phyloP scores from a whole-genome alignment of 495 filamentous ascomycete genomes.

The Daldinia decipiens region DNA sequence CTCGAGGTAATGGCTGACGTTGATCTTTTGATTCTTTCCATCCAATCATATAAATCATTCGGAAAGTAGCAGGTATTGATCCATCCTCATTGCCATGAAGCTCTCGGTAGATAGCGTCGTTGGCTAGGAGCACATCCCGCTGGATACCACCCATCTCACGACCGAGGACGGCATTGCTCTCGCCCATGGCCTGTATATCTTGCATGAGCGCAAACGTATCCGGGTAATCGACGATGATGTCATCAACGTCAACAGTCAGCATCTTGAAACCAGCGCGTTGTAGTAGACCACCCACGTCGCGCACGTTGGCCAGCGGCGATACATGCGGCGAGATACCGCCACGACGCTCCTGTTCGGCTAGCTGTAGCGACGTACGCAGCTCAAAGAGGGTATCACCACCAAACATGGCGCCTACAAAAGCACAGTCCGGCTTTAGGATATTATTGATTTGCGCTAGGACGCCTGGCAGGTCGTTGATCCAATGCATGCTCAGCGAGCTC shows the following conservation, averaged over 20 bases:
- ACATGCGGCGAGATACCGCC: constrained; percentile 90
- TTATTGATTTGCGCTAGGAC: constrained; percentile 81
- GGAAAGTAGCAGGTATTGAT: constrained; percentile 86
- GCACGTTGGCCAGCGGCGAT: constrained; percentile 89
- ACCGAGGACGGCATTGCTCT: constrained; percentile 86
- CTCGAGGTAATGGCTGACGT: constrained; percentile 79
- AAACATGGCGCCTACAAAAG: constrained; percentile 95
- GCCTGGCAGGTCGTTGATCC: constrained; percentile 95
- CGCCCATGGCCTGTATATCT: constrained; percentile 94
- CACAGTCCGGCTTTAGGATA: constrained; percentile 87
- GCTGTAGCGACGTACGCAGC: constrained; percentile 90
- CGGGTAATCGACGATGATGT: constrained; percentile 96
- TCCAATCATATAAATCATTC: constrained; percentile 96
- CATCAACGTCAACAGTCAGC: constrained; percentile 96
- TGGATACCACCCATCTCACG: constrained; percentile 77
- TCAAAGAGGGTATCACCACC: constrained; percentile 96
- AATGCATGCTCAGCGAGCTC: constrained; percentile 88
- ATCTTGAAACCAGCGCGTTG: constrained; percentile 91
- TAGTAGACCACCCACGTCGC: constrained; percentile 89
- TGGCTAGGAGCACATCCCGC: constrained; percentile 86
- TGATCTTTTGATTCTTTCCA: constrained; percentile 91
- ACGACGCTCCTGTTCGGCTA: constrained; percentile 87
- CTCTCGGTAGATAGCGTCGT: constrained; percentile 87
- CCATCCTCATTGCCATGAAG: constrained; percentile 79
- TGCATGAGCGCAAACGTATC: constrained; percentile 89